Evolutionary conservation across 2,329 filamentous ascomycete species (phyloP).

Genomic region (Xylaria sp.): DNA sequence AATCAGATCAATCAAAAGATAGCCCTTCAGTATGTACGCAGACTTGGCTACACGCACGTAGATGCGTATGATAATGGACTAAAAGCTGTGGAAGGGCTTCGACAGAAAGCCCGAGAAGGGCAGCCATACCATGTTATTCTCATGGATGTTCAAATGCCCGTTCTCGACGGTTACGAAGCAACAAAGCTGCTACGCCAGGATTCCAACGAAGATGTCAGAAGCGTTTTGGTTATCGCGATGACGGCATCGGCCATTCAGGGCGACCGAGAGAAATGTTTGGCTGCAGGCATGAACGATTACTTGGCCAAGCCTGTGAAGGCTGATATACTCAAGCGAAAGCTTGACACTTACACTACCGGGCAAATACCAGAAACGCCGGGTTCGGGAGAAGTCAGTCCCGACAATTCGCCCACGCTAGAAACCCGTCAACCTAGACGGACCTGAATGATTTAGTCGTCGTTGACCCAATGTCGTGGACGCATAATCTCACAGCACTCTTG

Average conservation of each 20-base stretch:
- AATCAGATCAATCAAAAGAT: constrained; percentile 95
- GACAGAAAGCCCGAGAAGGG: constrained; percentile 71
- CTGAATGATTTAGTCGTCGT: constrained; percentile 37
- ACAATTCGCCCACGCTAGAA: constrained; percentile 30
- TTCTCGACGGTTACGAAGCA: constrained; percentile 90
- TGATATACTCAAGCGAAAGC: constrained; percentile 82
- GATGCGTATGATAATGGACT: constrained; percentile 90
- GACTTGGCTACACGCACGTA: constrained; percentile 79
- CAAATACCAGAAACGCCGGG: constrained; percentile 30
- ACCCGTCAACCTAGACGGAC: constrained; percentile 31
- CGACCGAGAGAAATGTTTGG: constrained; percentile 93
- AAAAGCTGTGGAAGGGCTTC: constrained; percentile 86
- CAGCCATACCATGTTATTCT: constrained; percentile 86
- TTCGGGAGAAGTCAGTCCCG: constrained; percentile 11
- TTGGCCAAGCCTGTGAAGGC: constrained; percentile 93
- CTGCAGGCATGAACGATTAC: constrained; percentile 97
- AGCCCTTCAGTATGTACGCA: constrained; percentile 86
- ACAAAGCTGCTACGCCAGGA: constrained; percentile 84
- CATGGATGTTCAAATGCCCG: constrained; percentile 97
- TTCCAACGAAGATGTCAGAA: constrained; percentile 74
- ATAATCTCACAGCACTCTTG: constrained; percentile 41
- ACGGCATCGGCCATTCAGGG: constrained; percentile 94
- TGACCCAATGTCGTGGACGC: constrained; percentile 43
- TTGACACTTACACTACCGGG: constrained; percentile 59
- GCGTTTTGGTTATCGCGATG: constrained; percentile 95